Percentiles rank a stretch among this genome's conserved stretches.
Evolutionary conservation across 2,329 filamentous ascomycete genomes (phyloP).

Genomic region (Fusarium sp.): DNA sequence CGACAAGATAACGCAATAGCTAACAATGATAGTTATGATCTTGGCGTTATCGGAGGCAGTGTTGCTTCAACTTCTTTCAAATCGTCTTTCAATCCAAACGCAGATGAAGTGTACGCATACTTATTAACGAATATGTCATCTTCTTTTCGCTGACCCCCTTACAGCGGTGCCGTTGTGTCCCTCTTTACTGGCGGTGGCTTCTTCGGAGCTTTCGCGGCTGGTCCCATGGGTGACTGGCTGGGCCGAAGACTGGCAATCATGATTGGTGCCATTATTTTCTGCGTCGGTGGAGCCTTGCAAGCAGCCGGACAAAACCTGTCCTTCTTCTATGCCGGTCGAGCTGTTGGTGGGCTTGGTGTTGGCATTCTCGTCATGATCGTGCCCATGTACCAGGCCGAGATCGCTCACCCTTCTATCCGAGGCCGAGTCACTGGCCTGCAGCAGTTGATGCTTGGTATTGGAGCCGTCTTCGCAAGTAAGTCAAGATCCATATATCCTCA

Average conservation of each 20-base stretch:
- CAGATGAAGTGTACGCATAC: not conserved
- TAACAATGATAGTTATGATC: not conserved
- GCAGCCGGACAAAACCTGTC: not conserved
- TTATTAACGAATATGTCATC: not conserved
- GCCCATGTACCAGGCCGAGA: not conserved
- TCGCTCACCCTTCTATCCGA: not conserved
- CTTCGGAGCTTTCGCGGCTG: not conserved
- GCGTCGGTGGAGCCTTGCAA: not conserved
- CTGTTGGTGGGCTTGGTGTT: not conserved
- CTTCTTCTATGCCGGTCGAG: not conserved
- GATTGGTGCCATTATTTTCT: not conserved
- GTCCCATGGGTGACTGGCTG: not conserved
- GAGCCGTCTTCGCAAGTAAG: not conserved
- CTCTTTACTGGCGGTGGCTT: not conserved
- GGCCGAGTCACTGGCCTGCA: not conserved
- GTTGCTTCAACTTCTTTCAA: not conserved
- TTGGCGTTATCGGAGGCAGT: not conserved
- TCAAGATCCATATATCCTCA: fast-evolving
- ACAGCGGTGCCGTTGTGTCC: not conserved
- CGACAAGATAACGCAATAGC: not conserved
- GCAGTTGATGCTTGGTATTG: not conserved
- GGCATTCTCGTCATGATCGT: not conserved
- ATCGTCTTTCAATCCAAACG: not conserved
- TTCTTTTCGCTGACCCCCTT: too few species aligned
- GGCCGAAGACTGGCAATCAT: not conserved